Base-by-base conservation (phyloP, 2,329 filamentous ascomycete genomes). In the Neurospora sp. region DNA sequence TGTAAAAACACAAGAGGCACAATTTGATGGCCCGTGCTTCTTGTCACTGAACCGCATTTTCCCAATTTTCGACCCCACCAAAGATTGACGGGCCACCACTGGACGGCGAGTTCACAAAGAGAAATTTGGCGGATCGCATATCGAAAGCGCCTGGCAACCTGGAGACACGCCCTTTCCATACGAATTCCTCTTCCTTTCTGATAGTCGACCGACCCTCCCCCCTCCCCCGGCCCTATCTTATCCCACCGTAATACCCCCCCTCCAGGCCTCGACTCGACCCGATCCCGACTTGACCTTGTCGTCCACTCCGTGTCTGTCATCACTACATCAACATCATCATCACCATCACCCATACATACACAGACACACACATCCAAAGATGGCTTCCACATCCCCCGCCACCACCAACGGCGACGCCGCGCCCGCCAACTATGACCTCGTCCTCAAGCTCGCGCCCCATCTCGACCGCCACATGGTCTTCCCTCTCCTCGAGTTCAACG, bases 381-480 rank as follows among this genome's bases (percentile, higher is more conserved):
- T 78, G 76, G 75, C 73, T 72, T 73, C 73, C 70, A 72, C 52
- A 67, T 62, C 70, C 58, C 70, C 72, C 52, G 69, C 73, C 23
- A 70, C 71, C 71, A 66, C 74, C 70, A 88, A 89, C 71, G 75
- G 73, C 73, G 72, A 62, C 43, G 67, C 43, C 66, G 72, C 69
- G 72, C 52, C 75, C 68, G 70, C 75, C 73, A 76, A 79, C 68
- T 80, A 78, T 75, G 78, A 81, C 75, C 76, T 98, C 74, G 88
- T 97, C 77, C 92, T 93, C 77, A 93, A 94, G 83, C 86, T 99
- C 78, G 91, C 97, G 80, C 90, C 90, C 76, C 90, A 96, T 81
- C 92, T 99, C 81, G 96, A 97, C 85, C 90, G 96, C 76, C 96
- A 99, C 81, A 87, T 99, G 77, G 92, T 98, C 79, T 99, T 97